Conservation (phyloP, 352 stramenopile species). For the Phytophthora crassamura region DNA sequence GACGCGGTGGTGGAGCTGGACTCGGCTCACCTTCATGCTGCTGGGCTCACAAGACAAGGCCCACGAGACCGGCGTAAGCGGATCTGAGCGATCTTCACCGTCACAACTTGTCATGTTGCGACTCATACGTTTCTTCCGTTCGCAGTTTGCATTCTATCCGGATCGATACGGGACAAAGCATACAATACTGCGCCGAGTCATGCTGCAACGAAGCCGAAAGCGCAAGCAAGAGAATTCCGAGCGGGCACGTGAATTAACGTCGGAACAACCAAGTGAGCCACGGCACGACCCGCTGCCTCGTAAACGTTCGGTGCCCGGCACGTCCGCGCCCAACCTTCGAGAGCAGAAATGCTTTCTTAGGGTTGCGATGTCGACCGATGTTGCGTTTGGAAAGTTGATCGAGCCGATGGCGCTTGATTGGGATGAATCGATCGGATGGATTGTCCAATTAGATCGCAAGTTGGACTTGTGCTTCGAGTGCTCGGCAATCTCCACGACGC, state of each 20-base stretch:
- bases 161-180: no score
- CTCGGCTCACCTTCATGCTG: no score
- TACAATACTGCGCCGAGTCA: background rate
- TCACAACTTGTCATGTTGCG: no score
- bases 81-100: no score
- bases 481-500: constrained; percentile 28
- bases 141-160: no score
- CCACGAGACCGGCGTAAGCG: no score
- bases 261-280: constrained; percentile 49
- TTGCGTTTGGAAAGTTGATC: constrained; percentile 20
- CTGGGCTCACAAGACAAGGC: no score
- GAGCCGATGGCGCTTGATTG: constrained; percentile 23
- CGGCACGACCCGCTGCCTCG: background rate
- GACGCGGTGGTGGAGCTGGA: no score
- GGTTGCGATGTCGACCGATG: constrained; percentile 18
- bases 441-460: no score
- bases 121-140: no score
- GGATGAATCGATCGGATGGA: constrained; percentile 21
- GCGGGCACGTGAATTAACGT: constrained; percentile 42
- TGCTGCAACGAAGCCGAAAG: constrained; percentile 12
- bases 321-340: background rate
- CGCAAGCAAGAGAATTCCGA: constrained; percentile 33
- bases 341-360: constrained; percentile 32
- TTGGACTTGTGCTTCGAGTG: constrained; percentile 19
- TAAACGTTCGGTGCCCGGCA: no score